Evolutionary conservation across 805 yeast genomes (phyloP).

Genomic region (Lipomyces yamanashiensis): DNA sequence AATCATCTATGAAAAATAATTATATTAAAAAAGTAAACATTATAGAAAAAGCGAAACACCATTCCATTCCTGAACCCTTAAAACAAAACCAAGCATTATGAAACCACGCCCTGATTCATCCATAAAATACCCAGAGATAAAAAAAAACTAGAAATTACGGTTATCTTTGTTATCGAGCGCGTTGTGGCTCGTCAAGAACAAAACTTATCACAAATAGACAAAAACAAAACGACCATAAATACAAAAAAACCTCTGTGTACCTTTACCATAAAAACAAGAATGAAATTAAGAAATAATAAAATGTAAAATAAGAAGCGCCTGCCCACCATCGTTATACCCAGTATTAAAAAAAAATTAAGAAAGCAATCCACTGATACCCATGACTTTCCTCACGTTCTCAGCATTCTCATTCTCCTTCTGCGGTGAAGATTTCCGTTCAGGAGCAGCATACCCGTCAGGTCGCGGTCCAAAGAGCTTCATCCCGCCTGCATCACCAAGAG

Average conservation of each 20-base stretch:
- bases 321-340: too few relatives aligned
- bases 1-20: too few relatives aligned
- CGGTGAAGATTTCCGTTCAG: neutral
- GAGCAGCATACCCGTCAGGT: neutral
- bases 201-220: neutral
- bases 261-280: neutral
- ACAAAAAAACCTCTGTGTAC: neutral
- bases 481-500: constrained; percentile 9
- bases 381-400: constrained; percentile 20
- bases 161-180: too few relatives aligned
- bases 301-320: neutral
- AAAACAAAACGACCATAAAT: neutral
- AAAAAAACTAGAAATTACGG: too few relatives aligned
- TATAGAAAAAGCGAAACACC: too few relatives aligned
- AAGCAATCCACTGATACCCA: constrained; percentile 29
- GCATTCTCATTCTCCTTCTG: neutral
- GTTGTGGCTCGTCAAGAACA: too few relatives aligned
- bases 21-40: too few relatives aligned
- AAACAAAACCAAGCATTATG: too few relatives aligned
- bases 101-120: too few relatives aligned
- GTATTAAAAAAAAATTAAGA: constrained; percentile 14
- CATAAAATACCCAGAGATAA: too few relatives aligned
- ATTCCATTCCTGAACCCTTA: too few relatives aligned
- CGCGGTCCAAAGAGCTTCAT: constrained; percentile 8
- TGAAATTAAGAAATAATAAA: neutral